phyloP scores from a whole-genome alignment of 129 eudicot species.

The Flaveria ramosissima region DNA sequence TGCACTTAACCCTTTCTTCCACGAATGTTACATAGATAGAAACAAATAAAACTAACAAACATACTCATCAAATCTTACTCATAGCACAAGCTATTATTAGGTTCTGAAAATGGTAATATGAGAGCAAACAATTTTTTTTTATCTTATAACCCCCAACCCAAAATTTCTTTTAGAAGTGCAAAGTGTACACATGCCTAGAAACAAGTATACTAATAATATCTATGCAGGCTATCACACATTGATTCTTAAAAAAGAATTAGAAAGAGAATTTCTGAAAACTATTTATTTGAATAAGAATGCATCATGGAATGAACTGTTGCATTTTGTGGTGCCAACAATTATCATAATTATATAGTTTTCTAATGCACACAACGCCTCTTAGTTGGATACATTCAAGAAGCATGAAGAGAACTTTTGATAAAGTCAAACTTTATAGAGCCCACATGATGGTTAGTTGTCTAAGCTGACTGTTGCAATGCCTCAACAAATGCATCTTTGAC shows the following conservation, averaged over 20 bases:
- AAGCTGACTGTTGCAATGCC: slow-evolving; percentile 62
- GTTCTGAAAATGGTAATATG: too few species aligned
- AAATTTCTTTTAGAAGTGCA: too few species aligned
- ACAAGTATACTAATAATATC: too few species aligned
- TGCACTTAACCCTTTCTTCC: too few species aligned
- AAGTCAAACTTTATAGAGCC: slow-evolving; percentile 8
- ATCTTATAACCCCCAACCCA: too few species aligned
- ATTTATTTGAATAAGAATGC: slow-evolving; percentile 9
- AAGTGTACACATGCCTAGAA: too few species aligned
- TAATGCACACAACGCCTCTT: slow-evolving; percentile 20
- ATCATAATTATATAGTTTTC: slow-evolving; percentile 20
- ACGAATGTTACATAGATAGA: too few species aligned
- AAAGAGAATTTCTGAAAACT: not conserved
- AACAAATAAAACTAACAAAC: too few species aligned
- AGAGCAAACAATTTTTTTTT: too few species aligned
- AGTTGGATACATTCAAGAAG: slow-evolving; percentile 31
- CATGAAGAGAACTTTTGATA: slow-evolving; percentile 42
- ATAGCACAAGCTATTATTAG: too few species aligned
- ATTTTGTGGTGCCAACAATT: slow-evolving; percentile 9
- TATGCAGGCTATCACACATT: not conserved
- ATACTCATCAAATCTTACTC: too few species aligned
- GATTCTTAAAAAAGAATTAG: not conserved
- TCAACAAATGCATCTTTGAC: slow-evolving; percentile 73
- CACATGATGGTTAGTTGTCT: not conserved
- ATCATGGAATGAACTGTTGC: not conserved